Conservation (phyloP, 2,329 filamentous ascomycete genomes). For the Nigrospora oryzae region DNA sequence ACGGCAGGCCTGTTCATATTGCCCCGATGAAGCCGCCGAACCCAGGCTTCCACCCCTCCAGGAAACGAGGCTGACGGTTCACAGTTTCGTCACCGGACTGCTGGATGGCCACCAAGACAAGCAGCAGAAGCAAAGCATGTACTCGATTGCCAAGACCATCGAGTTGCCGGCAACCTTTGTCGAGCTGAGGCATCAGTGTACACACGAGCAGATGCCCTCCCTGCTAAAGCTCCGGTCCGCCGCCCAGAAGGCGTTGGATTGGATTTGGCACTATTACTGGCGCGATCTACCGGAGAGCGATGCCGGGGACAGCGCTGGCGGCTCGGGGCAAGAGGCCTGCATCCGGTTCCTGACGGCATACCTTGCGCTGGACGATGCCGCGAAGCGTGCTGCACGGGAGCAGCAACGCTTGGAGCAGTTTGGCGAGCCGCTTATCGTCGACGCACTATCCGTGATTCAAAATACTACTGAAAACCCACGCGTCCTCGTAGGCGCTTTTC, state of each 20-base stretch:
- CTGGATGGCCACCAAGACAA: conserved; percentile 66
- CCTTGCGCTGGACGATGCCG: conserved; percentile 16
- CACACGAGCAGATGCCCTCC: conserved; percentile 78
- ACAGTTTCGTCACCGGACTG: conserved; percentile 71
- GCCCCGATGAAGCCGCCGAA: too few relatives aligned
- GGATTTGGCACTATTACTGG: conserved; percentile 94
- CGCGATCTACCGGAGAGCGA: conserved; percentile 27
- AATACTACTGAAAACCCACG: conserved; percentile 30
- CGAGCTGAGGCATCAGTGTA: conserved; percentile 81
- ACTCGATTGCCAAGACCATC: conserved; percentile 59
- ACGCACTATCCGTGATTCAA: conserved; percentile 28
- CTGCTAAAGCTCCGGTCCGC: conserved; percentile 64
- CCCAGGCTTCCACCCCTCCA: too few relatives aligned
- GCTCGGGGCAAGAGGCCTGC: conserved; percentile 11
- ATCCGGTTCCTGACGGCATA: conserved; percentile 28
- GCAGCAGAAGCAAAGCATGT: conserved; percentile 63
- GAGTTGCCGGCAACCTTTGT: conserved; percentile 73
- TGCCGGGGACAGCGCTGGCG: not conserved
- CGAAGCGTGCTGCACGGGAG: conserved; percentile 10
- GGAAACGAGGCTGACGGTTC: not conserved
- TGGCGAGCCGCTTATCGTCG: conserved; percentile 26
- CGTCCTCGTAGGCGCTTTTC: conserved; percentile 33
- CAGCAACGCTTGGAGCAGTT: conserved; percentile 23
- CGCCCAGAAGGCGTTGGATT: conserved; percentile 61
- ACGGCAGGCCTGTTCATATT: too few relatives aligned